Evolutionary conservation across 192 early-diverging fungal genomes (phyloP), one percentile per base, ranked within the genome.

Genomic region (Backusella westeae): DNA sequence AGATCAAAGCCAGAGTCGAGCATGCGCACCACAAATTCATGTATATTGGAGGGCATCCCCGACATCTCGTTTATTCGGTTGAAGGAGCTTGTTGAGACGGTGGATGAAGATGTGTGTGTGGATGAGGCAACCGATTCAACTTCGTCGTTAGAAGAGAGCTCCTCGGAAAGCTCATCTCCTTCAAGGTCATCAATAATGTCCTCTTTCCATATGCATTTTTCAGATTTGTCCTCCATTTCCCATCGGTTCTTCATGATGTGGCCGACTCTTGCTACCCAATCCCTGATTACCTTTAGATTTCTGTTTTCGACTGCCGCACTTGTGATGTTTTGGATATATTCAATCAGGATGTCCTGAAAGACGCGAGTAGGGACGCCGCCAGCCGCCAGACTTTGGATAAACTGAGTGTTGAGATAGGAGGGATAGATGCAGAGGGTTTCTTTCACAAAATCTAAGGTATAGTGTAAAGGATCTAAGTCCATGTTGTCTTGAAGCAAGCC

Each of bases 1-100:
- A 77, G 68, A 1, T 71, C 80, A 34, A 83, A 83, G 3, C 82
- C 82, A 35, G 82, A 65, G 53, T 80, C 73, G 19, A 83, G 19
- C 68, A 83, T 53, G 4, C 80, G 71, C 6, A 83, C 42, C 12
- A 69, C 41, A 12, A 19, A 23, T 71, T 83, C 82, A 52, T 74
- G 36, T 8, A 71, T 14, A 59, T 9, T 39, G 4, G 69, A 38
- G 6, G 82, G 82, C 7, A 72, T 59, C 1, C 79, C 82, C 19
- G 82, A 82, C 23, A 68, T 15, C 4, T 32, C 21, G 15, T 71
- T 71, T 0, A 71, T 49, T 49, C 42, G 46, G 1, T 49, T 49
- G 42, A 32, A 71, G 10, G 14, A 49, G 21, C n/a, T 69, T 39
- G 19, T n/a, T 4, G 35, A 23, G 8, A 14, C 7, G 12, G 19